Evolutionary conservation across 1,284 basidiomycete species (phyloP), one percentile per base, ranked within the genome.

Genomic region (Bjerkandera adusta): DNA sequence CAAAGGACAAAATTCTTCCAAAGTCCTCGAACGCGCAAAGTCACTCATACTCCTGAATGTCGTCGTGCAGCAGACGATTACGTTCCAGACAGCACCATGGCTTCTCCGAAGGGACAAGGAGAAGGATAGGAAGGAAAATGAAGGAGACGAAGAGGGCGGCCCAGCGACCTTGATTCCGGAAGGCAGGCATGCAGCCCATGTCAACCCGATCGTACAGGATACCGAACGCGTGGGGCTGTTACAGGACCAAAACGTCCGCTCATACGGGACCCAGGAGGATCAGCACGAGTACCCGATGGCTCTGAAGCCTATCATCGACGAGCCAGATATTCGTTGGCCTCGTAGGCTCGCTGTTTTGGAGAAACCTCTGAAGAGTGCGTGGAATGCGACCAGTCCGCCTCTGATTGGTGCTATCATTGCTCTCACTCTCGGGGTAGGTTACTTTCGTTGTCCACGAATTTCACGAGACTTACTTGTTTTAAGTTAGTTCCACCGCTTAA

Each of bases 41-140:
- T 56, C 57, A n/a, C 52, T 65, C 29, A 54, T 64, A 13, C 60
- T 66, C 6, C 57, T 66, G 33, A 66, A 66, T 47, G 63, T 56
- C 35, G 54, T 65, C 52, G 57, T 64, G 3, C 62, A 64, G 53
- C 59, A 64, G 52, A 53, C 49, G n/a, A 45, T 64, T 55, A 63
- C 62, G 13, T 64, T 64, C 49, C 59, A 61, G 49, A 22, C 57
- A 41, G 63, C 62, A 5, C 63, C 64, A 6, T 41, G 46, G 39
- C 49, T 64, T 35, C 54, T 66, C 36, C 42, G 35, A 22, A 42
- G 33, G 21, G 64, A 63, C 53, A 10, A 12, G 4, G 50, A 51
- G 12, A 29, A 18, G 13, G 48, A 54, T 39, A 35, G 39, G 11
- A 21, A 12, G 11, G 39, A 22, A 13, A 24, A 32, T 18, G 18